Percentiles rank a stretch among this genome's conserved stretches.
Conservation (phyloP, 192 early-diverging fungal species). For the Backusella macrospora region DNA sequence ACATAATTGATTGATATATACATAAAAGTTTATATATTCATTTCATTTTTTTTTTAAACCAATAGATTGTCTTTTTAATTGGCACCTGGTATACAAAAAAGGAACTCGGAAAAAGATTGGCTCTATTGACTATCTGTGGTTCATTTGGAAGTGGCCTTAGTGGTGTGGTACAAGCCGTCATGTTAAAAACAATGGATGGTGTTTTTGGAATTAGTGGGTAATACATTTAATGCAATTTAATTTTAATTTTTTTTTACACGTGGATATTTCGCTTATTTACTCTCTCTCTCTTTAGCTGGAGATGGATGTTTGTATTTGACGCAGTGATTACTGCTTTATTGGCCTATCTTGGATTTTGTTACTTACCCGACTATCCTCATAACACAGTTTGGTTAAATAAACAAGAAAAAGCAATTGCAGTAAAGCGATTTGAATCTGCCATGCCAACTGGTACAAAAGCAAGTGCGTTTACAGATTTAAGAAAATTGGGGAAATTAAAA, state of each 20-base stretch:
- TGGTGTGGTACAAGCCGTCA: constrained; percentile 35
- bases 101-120: constrained; percentile 41
- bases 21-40: neutral
- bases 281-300: constrained; percentile 22
- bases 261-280: too few relatives aligned
- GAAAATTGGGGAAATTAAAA: neutral
- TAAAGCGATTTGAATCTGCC: constrained; percentile 9
- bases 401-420: constrained; percentile 17
- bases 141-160: constrained; percentile 34
- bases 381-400: constrained; percentile 38
- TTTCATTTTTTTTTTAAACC: neutral
- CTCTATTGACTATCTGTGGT: constrained; percentile 38
- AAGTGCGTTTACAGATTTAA: neutral
- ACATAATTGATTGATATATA: neutral
- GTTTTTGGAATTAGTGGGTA: constrained; percentile 42
- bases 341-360: constrained; percentile 24
- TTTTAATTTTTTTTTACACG: too few relatives aligned
- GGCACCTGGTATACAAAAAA: constrained; percentile 46
- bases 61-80: constrained; percentile 42
- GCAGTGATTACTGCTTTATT: constrained; percentile 30
- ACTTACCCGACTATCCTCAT: constrained; percentile 41
- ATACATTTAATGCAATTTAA: too few relatives aligned
- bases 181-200: constrained; percentile 37
- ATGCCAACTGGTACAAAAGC: neutral
- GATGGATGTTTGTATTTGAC: constrained; percentile 46